These are phyloP conservation scores for Grifola frondosa DNA, from an alignment of 1,284 basidiomycete genomes.

Conservation along the genomic window DNA sequence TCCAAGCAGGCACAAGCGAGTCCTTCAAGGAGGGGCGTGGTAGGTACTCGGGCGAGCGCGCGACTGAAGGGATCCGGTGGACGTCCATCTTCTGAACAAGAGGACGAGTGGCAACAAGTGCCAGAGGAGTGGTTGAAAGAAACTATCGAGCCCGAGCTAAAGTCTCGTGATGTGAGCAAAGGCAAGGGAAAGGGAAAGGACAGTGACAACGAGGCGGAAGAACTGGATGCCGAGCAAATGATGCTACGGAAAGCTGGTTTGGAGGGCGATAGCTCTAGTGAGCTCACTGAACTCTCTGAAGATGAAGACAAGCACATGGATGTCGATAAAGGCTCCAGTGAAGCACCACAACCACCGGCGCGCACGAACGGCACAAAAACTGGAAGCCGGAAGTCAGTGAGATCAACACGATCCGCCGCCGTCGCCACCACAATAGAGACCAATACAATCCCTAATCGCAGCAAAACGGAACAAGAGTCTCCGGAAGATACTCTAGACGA, in stretches of 20 bases:
- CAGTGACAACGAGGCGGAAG: constrained; percentile 6
- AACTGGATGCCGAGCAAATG: too few relatives aligned
- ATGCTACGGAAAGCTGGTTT: constrained; percentile 46
- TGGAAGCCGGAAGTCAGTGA: constrained; percentile 1
- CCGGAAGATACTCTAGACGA: constrained; percentile 13
- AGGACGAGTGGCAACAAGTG: constrained; percentile 76
- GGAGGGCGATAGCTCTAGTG: constrained; percentile 62
- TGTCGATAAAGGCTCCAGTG: constrained; percentile 15
- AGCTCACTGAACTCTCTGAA: constrained; percentile 65
- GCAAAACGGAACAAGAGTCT: constrained; percentile 19
- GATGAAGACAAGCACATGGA: constrained; percentile 17
- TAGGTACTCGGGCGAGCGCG: constrained; percentile 66
- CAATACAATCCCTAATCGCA: not conserved
- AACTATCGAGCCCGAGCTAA: constrained; percentile 6
- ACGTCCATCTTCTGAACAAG: too few relatives aligned
- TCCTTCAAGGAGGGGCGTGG: constrained; percentile 31
- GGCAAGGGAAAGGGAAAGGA: constrained; percentile 14
- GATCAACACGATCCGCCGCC: not conserved
- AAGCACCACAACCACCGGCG: constrained; percentile 2
- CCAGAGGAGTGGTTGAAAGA: constrained; percentile 71
- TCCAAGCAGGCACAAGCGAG: constrained; percentile 10
- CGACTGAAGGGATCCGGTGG: constrained; percentile 41
- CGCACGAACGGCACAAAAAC: not conserved
- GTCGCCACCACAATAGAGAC: not conserved
- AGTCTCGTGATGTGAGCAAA: constrained; percentile 12